Base-by-base conservation (phyloP, 2,329 filamentous ascomycete genomes). In the Aaosphaeria pasadenensis region DNA sequence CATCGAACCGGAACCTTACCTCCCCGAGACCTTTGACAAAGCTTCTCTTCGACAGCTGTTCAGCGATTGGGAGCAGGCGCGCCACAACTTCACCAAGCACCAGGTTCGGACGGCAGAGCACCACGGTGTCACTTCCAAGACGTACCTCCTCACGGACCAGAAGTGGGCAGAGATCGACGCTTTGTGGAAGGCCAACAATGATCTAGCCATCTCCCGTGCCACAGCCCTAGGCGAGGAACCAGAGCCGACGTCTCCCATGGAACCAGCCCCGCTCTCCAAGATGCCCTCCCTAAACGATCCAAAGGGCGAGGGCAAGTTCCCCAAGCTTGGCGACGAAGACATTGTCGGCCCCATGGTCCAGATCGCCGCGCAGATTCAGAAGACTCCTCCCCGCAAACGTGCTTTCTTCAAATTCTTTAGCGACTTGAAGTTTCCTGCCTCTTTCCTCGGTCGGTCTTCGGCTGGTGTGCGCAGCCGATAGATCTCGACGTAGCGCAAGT, bases 291-390 rank as follows among this genome's bases (percentile, higher is more conserved):
- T 91, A 57, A 77, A 86, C 53, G 84, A 88, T 64, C 77, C 86
- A 47, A 70, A 78, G 69, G 73, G 77, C 63, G 80, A 87, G 53
- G 87, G 88, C 63, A 96, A 96, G 70, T 96, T 96, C 62, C 91
- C 91, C 28, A 84, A 86, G 58, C 82, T 92, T 31, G 91, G 91
- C 45, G 91, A 96, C 61, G 87, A 91, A 59, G 91, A 95, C 69
- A 95, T 96, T 65, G 90, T 96, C 40, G 91, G 91, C 1, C 91
- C 91, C 5, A 96, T 96, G 91, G 83, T 84, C 58, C 80, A 74
- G 54, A 52, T 71, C 50, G 56, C 66, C 33, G 55, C 63, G 9
- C 61, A 66, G 48, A 70, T 72, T 47, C 71, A 71, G 35, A 64
- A 62, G 49, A 71, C 62, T 32, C 64, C 50, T 1, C 44, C 62